phyloP scores from a whole-genome alignment of 805 yeast species.

The Teunomyces atbi region DNA sequence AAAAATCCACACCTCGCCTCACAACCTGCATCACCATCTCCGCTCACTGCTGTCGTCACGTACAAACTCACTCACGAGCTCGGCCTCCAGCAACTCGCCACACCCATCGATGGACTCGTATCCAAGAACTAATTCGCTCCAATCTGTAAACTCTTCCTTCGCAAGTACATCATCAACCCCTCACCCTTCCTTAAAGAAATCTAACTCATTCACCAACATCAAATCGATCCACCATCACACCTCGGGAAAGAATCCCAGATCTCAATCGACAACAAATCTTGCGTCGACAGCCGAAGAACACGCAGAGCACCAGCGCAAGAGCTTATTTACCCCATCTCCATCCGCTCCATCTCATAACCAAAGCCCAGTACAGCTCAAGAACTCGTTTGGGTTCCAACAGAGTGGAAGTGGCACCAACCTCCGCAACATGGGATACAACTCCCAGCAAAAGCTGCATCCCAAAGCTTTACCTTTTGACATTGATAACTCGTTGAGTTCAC shows the following conservation, averaged over 20 bases:
- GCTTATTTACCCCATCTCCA: background rate
- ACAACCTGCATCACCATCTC: background rate
- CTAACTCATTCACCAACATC: slow-evolving; percentile 18
- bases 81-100: background rate
- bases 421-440: background rate
- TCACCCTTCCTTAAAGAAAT: slow-evolving; percentile 6
- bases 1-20: slow-evolving; percentile 16
- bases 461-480: slow-evolving; percentile 5
- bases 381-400: background rate
- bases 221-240: slow-evolving; percentile 15
- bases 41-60: slow-evolving; percentile 5
- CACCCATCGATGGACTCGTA: background rate
- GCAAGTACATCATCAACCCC: too few species aligned
- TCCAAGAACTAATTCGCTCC: slow-evolving; percentile 1
- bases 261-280: slow-evolving; percentile 24
- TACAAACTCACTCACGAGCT: slow-evolving; percentile 3
- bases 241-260: slow-evolving; percentile 22
- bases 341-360: background rate
- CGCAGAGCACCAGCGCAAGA: background rate
- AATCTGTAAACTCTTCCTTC: slow-evolving; percentile 6
- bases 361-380: background rate
- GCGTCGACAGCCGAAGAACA: background rate
- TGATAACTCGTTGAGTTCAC: slow-evolving; percentile 3
- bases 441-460: slow-evolving; percentile 3
- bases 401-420: background rate